Conservation (phyloP, 352 stramenopile genomes). For the Phytophthora sp. region DNA sequence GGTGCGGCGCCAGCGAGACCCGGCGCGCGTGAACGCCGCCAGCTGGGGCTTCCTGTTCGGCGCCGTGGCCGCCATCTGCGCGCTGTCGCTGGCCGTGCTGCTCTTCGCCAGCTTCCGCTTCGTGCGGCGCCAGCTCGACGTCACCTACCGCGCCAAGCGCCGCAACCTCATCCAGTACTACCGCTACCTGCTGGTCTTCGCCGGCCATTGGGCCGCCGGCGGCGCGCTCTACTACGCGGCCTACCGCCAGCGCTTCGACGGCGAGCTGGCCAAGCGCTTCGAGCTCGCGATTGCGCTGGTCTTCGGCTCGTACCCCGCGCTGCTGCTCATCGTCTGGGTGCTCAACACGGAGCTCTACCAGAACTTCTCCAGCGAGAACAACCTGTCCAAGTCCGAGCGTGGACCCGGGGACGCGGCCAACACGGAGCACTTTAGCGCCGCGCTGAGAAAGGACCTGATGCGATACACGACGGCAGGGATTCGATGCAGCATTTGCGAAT, state of each 20-base stretch:
- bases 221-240: conserved; percentile 75
- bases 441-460: conserved; percentile 85
- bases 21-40: conserved; percentile 53
- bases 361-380: conserved; percentile 76
- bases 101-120: conserved; percentile 88
- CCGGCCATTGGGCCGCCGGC: conserved; percentile 70
- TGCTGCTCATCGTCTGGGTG: conserved; percentile 79
- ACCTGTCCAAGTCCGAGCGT: conserved; percentile 59
- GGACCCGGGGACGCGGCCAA: conserved; percentile 38
- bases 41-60: conserved; percentile 78
- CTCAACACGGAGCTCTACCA: conserved; percentile 87
- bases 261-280: conserved; percentile 57
- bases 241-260: conserved; percentile 71
- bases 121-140: conserved; percentile 79
- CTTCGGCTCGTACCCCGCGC: conserved; percentile 74
- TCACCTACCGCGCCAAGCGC: conserved; percentile 85
- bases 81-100: conserved; percentile 70
- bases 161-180: conserved; percentile 88
- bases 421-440: conserved; percentile 84
- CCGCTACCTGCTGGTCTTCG: conserved; percentile 81
- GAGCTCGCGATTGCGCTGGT: conserved; percentile 70
- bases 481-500: conserved; percentile 76
- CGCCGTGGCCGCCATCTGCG: conserved; percentile 53
- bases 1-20: conserved; percentile 57
- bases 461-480: conserved; percentile 87